A percentile compares a stretch with the other conserved stretches of the same genome.
Conservation (phyloP, 139 green algal species). For the Auxenochlorella protothecoides region DNA sequence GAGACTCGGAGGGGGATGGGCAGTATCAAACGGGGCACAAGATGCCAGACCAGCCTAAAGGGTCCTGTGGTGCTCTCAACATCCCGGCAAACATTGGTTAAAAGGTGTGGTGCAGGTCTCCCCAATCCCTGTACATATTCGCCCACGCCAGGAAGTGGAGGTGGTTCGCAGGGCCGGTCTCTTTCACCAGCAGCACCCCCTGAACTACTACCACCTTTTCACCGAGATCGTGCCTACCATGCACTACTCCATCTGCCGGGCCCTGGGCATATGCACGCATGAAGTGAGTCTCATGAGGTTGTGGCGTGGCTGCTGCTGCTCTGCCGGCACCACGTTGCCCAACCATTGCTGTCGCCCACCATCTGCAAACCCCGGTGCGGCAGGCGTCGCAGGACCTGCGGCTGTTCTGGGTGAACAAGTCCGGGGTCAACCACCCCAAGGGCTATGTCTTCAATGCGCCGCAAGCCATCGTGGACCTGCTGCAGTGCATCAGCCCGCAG, state of each 20-base stretch:
- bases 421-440: neutral
- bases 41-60: no score
- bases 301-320: no score
- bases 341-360: no score
- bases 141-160: neutral
- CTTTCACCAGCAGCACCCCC: constrained; percentile 8
- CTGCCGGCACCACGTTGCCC: no score
- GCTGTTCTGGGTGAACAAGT: neutral
- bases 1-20: neutral
- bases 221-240: constrained; percentile 10
- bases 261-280: no score
- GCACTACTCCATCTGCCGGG: neutral
- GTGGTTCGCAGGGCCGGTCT: neutral
- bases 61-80: no score
- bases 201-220: constrained; percentile 15
- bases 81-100: no score
- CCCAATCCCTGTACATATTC: no score
- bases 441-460: neutral
- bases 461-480: neutral
- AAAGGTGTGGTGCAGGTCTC: no score
- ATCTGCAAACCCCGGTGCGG: neutral
- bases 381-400: neutral
- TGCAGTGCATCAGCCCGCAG: neutral
- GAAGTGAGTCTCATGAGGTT: no score
- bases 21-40: no score